These are phyloP conservation scores for Clavulina sp. DNA, from an alignment of 768 basidiomycete genomes.

Conservation along the genomic window DNA sequence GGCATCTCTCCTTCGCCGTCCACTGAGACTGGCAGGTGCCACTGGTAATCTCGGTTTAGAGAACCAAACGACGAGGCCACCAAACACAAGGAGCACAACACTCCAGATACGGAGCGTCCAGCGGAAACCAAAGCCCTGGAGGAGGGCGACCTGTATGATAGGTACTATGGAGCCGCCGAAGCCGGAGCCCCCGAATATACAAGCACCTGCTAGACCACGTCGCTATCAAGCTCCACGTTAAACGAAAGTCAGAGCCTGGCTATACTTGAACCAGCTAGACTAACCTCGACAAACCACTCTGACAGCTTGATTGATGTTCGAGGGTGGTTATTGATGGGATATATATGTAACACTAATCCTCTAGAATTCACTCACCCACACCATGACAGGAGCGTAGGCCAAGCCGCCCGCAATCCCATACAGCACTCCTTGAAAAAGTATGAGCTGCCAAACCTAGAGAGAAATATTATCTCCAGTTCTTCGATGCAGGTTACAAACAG, in stretches of 20 bases:
- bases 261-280: too few species aligned
- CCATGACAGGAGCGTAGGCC: background rate
- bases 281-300: conserved; percentile 4
- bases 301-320: background rate
- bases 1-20: background rate
- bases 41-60: background rate
- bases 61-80: background rate
- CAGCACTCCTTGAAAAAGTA: conserved; percentile 4
- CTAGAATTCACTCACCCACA: background rate
- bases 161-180: conserved; percentile 4
- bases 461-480: too few species aligned
- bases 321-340: background rate
- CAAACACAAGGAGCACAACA: background rate
- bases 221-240: background rate
- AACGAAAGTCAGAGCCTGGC: background rate
- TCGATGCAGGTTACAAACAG: too few species aligned
- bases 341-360: too few species aligned
- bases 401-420: background rate
- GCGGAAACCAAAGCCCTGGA: background rate
- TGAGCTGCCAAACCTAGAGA: conserved; percentile 6
- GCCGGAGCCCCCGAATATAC: conserved; percentile 1
- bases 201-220: conserved; percentile 1
- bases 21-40: too few species aligned
- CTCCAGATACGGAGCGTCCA: conserved; percentile 6
- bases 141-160: background rate